These are phyloP conservation scores for Marchantia paleacea DNA, from an alignment of 225 moss, liverwort and hornwort genomes.

Conservation along the genomic window DNA sequence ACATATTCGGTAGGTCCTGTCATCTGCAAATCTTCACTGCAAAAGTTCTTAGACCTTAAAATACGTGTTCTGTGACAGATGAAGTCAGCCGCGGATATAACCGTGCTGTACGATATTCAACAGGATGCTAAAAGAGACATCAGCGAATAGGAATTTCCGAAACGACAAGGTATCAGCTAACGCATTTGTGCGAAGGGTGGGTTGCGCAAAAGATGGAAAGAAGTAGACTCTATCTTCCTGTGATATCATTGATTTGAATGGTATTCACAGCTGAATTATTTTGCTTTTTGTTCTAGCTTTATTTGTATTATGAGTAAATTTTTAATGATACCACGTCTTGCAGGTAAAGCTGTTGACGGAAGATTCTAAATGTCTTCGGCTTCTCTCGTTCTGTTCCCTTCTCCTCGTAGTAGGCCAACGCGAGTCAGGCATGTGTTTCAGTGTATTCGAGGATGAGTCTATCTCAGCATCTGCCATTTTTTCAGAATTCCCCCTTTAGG, in stretches of 20 bases:
- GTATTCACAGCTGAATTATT: neutral
- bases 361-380: neutral
- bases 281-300: neutral
- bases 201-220: neutral
- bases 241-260: no score
- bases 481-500: no score
- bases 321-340: neutral
- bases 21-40: no score
- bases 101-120: conserved; percentile 35
- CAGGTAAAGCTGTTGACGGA: neutral
- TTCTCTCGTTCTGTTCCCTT: neutral
- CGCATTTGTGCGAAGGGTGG: neutral
- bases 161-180: neutral
- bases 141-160: conserved; percentile 18
- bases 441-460: no score
- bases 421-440: neutral
- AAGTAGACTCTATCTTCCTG: neutral
- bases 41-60: neutral
- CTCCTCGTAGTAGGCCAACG: neutral
- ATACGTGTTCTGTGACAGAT: conserved; percentile 25
- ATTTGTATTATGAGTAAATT: neutral
- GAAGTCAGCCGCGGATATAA: conserved; percentile 46
- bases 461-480: no score
- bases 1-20: no score
- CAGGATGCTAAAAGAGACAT: conserved; percentile 33